Evolutionary conservation across 108 stramenopile genomes (phyloP), one percentile per base, ranked within the genome.

Genomic region (Cylindrotheca fusiformis): DNA sequence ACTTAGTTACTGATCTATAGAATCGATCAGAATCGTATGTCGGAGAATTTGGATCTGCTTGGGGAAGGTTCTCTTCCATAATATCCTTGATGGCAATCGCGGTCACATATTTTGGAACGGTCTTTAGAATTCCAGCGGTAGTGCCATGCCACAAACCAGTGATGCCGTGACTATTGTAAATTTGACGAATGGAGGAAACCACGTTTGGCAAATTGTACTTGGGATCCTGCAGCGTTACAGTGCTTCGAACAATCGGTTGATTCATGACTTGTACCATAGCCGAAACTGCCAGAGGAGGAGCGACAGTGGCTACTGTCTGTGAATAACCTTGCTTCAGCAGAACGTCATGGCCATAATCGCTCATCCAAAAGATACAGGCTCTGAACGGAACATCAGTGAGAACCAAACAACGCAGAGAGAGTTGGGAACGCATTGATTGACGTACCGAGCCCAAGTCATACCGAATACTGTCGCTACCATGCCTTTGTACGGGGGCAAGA

Each of bases 361-460:
- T 84, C 12, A 97, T 91, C 55, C 79, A 98, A 69, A 99, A 99
- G 36, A 99, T 99, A 2, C 95, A 89, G 0, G 95, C 95, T 23
- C 98, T 41, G 36, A 14, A 6, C 36, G n/a, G n/a, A n/a, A n/a
- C n/a, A n/a, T n/a, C n/a, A n/a, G n/a, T n/a, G n/a, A n/a, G n/a
- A n/a, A n/a, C n/a, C n/a, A n/a, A n/a, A n/a, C n/a, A n/a, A n/a
- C n/a, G n/a, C n/a, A n/a, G n/a, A n/a, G n/a, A n/a, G n/a, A n/a
- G n/a, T n/a, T n/a, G n/a, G n/a, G n/a, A n/a, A n/a, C n/a, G n/a
- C n/a, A n/a, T n/a, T n/a, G n/a, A n/a, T n/a, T n/a, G n/a, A n/a
- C n/a, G n/a, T n/a, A n/a, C n/a, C n/a, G 77, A 5, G 98, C 98
- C 95, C 96, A 99, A 10, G 95, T 95, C 96, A 99, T 97, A 41